These are phyloP conservation scores for Collybiopsis luxurians DNA, from an alignment of 768 basidiomycete species.

Conservation along the genomic window DNA sequence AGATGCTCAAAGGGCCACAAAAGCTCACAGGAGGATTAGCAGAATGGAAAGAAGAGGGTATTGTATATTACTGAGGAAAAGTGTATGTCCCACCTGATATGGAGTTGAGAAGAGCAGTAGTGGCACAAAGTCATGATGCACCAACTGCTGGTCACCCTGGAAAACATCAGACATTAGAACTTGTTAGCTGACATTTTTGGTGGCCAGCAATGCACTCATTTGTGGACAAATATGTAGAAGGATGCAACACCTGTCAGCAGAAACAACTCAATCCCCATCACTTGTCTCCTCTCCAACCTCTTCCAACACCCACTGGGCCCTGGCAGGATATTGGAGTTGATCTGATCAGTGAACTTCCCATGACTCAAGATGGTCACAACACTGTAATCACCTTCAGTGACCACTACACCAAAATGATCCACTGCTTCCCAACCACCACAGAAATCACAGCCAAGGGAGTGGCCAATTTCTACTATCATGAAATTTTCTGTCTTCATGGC, in stretches of 20 bases:
- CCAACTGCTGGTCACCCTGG: constrained; percentile 25
- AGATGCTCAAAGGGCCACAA: not conserved
- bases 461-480: no score
- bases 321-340: constrained; percentile 21
- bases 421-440: no score
- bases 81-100: constrained; percentile 17
- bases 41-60: not conserved
- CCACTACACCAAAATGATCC: constrained; percentile 26
- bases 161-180: constrained; percentile 18
- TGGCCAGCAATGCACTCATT: constrained; percentile 19
- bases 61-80: not conserved
- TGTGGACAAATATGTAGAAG: constrained; percentile 20
- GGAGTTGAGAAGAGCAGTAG: constrained; percentile 10
- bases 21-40: not conserved
- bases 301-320: constrained; percentile 7
- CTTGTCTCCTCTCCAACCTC: not conserved
- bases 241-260: constrained; percentile 23
- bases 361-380: constrained; percentile 12
- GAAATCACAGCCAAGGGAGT: no score
- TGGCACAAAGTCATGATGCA: constrained; percentile 21
- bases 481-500: no score
- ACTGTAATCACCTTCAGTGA: constrained; percentile 21
- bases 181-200: constrained; percentile 18
- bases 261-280: not conserved
- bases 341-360: constrained; percentile 20